Evolutionary conservation across 805 yeast genomes (phyloP), one percentile per base, ranked within the genome.

Genomic region (Clavispora phyllophila): DNA sequence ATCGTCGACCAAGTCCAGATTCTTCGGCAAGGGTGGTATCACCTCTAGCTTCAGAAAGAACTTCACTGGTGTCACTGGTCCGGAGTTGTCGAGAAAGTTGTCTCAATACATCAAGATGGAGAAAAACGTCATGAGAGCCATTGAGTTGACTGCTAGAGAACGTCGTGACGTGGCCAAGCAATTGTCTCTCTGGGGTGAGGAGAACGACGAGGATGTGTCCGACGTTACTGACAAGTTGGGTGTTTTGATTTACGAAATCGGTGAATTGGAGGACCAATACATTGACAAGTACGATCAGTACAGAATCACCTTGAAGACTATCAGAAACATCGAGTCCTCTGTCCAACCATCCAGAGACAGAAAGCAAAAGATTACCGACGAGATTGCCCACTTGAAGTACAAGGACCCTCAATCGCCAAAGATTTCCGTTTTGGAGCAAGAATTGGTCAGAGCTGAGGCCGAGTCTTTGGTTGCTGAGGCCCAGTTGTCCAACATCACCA

Each of bases 401-500:
- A 91, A 91, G 79, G 98, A 91, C 70, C 98, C 99, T 51, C 88
- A 86, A 72, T 88, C 96, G 42, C 95, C 96, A 66, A 91, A 91
- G 78, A 86, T 91, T 54, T 82, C 87, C 53, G 91, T 90, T 42
- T 81, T 91, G 67, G 99, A 91, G 78, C 98, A 93, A 75, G 98
- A 93, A 73, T 80, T 93, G 65, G 98, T 93, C 55, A 84, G 99
- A 72, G 97, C 98, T 40, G 99, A 91, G 77, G 98, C 98, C 54
- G 98, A 93, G 75, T 88, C 96, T 40, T 81, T 91, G 58, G 99
- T 91, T 59, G 99, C 99, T 47, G 99, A 91, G 76, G 98, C 98
- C 46, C 99, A 91, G 76, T 81, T 91, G 65, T 87, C 96, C 50
- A 91, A 91, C 76, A 91, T 93, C 71, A 91, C 98, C 58, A 87